These are phyloP conservation scores for Erigeron canadensis DNA, from an alignment of 129 eudicot species.

Conservation along the genomic window DNA sequence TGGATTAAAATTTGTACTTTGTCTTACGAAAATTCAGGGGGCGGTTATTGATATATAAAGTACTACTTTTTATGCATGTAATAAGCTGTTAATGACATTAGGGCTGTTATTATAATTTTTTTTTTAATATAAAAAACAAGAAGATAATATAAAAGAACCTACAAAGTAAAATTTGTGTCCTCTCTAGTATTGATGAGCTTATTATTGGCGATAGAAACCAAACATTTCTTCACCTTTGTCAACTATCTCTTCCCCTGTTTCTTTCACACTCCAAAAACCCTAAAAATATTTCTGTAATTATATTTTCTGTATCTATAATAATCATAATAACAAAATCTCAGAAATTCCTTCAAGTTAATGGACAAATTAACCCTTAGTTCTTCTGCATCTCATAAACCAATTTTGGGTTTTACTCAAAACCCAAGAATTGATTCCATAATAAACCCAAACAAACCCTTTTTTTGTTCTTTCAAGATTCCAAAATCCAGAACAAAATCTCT, in stretches of 20 bases:
- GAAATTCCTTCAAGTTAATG: slow-evolving; percentile 23
- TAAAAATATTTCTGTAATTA: not conserved
- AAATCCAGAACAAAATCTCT: slow-evolving; percentile 29
- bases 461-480: slow-evolving; percentile 41
- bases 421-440: slow-evolving; percentile 33
- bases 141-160: too few relatives aligned
- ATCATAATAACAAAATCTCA: too few relatives aligned
- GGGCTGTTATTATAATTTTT: too few relatives aligned
- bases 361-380: slow-evolving; percentile 44
- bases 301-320: not conserved
- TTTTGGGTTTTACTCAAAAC: slow-evolving; percentile 46
- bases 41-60: too few relatives aligned
- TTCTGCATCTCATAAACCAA: slow-evolving; percentile 45
- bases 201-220: slow-evolving; percentile 26
- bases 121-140: too few relatives aligned
- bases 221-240: not conserved
- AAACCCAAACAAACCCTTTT: slow-evolving; percentile 38
- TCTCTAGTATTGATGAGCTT: slow-evolving; percentile 16
- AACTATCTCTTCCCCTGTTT: slow-evolving; percentile 6
- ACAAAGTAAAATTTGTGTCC: not conserved
- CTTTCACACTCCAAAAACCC: slow-evolving; percentile 17
- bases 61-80: too few relatives aligned
- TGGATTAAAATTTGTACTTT: too few relatives aligned
- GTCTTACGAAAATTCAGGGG: too few relatives aligned
- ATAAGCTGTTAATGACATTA: too few relatives aligned